Conservation (phyloP, 257 asterid genomes). For the Eustoma russellianum region DNA sequence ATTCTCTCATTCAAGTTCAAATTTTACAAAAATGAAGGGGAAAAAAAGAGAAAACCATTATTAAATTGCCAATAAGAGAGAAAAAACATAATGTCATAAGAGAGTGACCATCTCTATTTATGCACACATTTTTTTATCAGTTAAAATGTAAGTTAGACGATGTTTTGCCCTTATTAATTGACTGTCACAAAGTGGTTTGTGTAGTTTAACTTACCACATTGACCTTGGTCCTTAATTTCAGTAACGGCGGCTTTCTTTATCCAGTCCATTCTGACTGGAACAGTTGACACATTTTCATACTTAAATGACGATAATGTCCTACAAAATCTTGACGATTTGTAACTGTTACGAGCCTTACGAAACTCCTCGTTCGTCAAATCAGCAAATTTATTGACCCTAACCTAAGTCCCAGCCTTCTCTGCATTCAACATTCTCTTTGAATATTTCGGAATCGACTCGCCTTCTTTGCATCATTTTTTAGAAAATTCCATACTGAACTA, state of each 20-base stretch:
- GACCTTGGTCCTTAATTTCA: background rate
- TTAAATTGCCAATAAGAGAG: too few relatives aligned
- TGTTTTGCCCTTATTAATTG: too few relatives aligned
- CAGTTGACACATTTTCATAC: background rate
- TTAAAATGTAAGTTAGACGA: too few relatives aligned
- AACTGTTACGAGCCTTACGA: background rate
- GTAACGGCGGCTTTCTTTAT: conserved; percentile 8
- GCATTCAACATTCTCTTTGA: background rate
- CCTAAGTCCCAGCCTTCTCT: background rate
- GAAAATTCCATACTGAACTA: background rate
- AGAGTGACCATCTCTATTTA: too few relatives aligned
- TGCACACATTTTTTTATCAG: too few relatives aligned
- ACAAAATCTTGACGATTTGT: background rate
- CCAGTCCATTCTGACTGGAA: conserved; percentile 5
- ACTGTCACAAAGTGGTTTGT: too few relatives aligned
- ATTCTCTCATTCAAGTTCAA: too few relatives aligned
- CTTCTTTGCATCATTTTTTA: background rate
- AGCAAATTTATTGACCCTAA: background rate
- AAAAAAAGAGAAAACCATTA: too few relatives aligned
- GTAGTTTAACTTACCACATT: background rate
- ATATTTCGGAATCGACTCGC: background rate
- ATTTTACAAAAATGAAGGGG: too few relatives aligned
- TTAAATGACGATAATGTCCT: background rate
- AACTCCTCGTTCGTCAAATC: background rate
- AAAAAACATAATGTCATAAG: too few relatives aligned